Conservation (phyloP, 2,329 filamentous ascomycete genomes). For the Colletotrichum orchidophilum region DNA sequence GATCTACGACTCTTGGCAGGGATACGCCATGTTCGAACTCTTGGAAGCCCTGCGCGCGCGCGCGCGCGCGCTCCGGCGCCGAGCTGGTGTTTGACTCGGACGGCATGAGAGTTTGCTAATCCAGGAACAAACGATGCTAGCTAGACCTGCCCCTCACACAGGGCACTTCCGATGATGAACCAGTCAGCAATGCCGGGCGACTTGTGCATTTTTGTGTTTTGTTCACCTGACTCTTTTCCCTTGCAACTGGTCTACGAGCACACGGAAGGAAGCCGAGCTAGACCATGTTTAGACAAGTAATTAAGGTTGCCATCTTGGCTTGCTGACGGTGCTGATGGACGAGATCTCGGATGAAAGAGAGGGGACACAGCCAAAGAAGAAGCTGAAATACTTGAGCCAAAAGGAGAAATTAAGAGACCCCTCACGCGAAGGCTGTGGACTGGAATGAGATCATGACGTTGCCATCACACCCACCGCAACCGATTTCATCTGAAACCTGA, state of each 20-base stretch:
- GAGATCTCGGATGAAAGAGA: constrained; percentile 7
- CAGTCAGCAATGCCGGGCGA: background rate
- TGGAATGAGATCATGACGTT: background rate
- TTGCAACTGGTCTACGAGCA: background rate
- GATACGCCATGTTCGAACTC: background rate
- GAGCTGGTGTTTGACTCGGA: background rate
- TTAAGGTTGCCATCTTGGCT: background rate
- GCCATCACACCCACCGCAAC: background rate
- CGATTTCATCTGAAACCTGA: constrained; percentile 2
- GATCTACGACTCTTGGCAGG: background rate
- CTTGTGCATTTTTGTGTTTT: background rate
- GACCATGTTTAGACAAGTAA: background rate
- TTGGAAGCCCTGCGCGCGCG: too few species aligned
- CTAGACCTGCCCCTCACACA: background rate
- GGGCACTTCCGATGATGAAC: background rate
- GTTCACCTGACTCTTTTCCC: background rate
- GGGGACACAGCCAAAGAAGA: constrained; percentile 13
- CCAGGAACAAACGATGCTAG: constrained; percentile 8
- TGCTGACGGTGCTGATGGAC: background rate
- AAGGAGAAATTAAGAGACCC: background rate
- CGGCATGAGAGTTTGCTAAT: background rate
- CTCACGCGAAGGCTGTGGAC: background rate
- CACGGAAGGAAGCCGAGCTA: background rate
- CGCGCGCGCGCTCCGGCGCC: too few species aligned
- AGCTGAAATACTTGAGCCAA: too few species aligned